Base-by-base conservation (phyloP, 495 filamentous ascomycete species). In the Daldinia concentrica region DNA sequence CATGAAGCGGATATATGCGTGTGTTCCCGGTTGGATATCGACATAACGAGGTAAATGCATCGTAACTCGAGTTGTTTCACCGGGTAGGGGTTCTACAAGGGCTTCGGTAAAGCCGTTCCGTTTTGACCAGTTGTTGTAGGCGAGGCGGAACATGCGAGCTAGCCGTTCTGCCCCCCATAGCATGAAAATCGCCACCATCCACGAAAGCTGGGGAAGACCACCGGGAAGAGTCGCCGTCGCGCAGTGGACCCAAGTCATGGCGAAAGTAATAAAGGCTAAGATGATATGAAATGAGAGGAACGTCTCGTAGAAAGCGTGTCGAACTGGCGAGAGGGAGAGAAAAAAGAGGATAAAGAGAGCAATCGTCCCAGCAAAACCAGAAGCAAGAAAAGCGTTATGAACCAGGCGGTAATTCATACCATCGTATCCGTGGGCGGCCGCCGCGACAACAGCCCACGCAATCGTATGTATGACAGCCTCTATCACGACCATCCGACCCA, bases 221-320 rank as follows among this genome's bases (percentile, higher is more conserved):
- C 86, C 79, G 0, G 68, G 57, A 22, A 86, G 48, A 5, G 66
- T 27, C 6, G 83, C 80, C 3, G 81, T 74, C 22, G 74, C 70
- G 74, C 87, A 85, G 81, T 98, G 95, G 39, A 93, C 80, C 86
- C 89, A 97, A 12, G 83, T 87, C 71, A 85, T 85, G 60, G 83
- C 86, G 32, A 94, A 86, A 22, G 85, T 79, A 43, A 91, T 72
- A 17, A 87, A 78, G 14, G 88, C 92, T 14, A 94, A 77, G 26
- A 87, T 81, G 69, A 96, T 92, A 79, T 99, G 95, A 24, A 90
- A 73, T 70, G 92, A 89, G 63, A 98, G 83, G 81, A 98, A 99
- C 0, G 91, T 92, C 80, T 98, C 96, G 79, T 99, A 98, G 80
- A 97, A 97, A 17, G 95, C 94, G 79, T 97, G 95, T 37, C 95